Percentiles rank a stretch among this genome's conserved stretches.
Evolutionary conservation across 192 early-diverging fungal genomes (phyloP).

Genomic region (Backusella circina): DNA sequence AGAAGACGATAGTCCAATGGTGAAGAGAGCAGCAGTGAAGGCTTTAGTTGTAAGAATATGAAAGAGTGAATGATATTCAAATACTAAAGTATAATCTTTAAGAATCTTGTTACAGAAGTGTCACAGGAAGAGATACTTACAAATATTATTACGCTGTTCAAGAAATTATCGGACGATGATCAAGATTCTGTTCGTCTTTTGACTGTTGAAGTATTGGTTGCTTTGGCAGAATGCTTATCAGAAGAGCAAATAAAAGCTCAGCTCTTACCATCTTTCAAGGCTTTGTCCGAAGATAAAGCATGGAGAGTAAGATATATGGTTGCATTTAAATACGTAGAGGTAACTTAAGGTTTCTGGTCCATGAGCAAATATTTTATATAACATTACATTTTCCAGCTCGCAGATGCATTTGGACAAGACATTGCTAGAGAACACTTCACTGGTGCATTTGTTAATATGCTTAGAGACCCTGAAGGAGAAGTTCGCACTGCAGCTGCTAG

Average conservation of each 20-base stretch:
- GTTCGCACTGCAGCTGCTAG: constrained; percentile 93
- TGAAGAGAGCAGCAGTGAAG: constrained; percentile 87
- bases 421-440: constrained; percentile 86
- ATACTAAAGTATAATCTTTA: constrained; percentile 4
- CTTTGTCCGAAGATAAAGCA: constrained; percentile 86
- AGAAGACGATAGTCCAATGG: constrained; percentile 96
- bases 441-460: constrained; percentile 75
- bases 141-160: constrained; percentile 89
- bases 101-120: constrained; percentile 38
- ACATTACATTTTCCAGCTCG: constrained; percentile 46
- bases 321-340: constrained; percentile 96
- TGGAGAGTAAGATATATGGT: constrained; percentile 99
- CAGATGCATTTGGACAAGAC: constrained; percentile 74
- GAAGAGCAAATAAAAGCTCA: constrained; percentile 75
- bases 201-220: constrained; percentile 88
- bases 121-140: constrained; percentile 71
- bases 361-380: not conserved
- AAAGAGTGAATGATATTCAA: not conserved
- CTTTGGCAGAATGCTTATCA: constrained; percentile 78
- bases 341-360: constrained; percentile 28
- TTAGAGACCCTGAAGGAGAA: constrained; percentile 97
- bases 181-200: constrained; percentile 98
- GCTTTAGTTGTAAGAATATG: constrained; percentile 59
- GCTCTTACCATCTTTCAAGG: constrained; percentile 69
- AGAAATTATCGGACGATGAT: constrained; percentile 75